Conservation (phyloP, 148 eudicot genomes). For the Rhododendron vialii region DNA sequence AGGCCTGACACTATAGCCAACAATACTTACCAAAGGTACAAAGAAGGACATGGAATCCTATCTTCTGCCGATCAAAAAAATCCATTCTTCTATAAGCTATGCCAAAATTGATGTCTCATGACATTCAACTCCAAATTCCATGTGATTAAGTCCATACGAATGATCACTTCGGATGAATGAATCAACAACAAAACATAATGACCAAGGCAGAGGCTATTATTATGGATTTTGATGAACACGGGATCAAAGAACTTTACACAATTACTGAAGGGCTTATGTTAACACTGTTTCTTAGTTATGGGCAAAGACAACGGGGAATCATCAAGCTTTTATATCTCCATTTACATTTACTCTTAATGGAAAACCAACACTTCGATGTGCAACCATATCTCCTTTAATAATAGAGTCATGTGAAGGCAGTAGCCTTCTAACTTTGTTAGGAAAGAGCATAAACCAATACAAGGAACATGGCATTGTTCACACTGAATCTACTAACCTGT, state of each 20-base stretch:
- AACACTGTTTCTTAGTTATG: background rate
- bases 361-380: background rate
- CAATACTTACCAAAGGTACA: background rate
- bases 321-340: background rate
- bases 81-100: no score
- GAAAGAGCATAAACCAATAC: background rate
- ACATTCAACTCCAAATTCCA: background rate
- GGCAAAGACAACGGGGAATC: background rate
- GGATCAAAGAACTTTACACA: background rate
- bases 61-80: no score
- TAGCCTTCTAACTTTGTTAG: background rate
- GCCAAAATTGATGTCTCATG: background rate
- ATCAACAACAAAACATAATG: background rate
- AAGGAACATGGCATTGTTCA: background rate
- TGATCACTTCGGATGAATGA: background rate
- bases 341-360: background rate
- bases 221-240: background rate
- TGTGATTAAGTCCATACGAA: background rate
- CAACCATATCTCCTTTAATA: background rate
- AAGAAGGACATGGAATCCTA: no score
- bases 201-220: background rate
- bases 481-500: constrained; percentile 48
- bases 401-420: background rate
- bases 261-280: constrained; percentile 1
- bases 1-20: background rate